A percentile compares a stretch with the other conserved stretches of the same genome.
phyloP scores from a whole-genome alignment of 345 rosid species.

The Melaleuca quinquenervia region DNA sequence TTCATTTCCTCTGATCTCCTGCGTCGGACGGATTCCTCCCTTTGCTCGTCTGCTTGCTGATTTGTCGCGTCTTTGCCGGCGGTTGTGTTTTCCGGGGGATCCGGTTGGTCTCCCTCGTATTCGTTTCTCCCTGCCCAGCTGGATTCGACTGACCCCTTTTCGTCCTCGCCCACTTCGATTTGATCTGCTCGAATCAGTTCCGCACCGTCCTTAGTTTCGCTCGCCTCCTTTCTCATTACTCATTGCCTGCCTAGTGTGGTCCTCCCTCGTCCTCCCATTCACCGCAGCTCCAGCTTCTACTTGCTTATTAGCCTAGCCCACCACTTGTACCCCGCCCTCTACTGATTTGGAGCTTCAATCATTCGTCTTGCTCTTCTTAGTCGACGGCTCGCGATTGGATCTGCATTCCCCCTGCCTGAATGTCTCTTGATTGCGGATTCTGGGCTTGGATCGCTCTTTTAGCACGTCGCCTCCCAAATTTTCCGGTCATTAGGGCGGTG shows the following conservation, averaged over 20 bases:
- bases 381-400: background rate
- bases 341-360: background rate
- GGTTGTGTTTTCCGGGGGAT: background rate
- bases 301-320: background rate
- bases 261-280: background rate
- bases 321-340: background rate
- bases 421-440: background rate
- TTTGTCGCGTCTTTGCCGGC: background rate
- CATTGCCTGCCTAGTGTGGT: background rate
- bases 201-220: background rate
- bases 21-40: background rate
- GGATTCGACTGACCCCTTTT: background rate
- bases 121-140: background rate
- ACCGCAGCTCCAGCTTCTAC: background rate
- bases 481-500: background rate
- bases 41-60: background rate
- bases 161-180: background rate
- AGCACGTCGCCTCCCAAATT: background rate
- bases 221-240: no score
- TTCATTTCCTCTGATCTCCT: background rate
- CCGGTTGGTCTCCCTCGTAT: background rate
- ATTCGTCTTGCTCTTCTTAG: background rate
- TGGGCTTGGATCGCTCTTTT: background rate
- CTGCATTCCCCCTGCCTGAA: background rate
- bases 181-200: background rate